phyloP scores from a whole-genome alignment of 768 basidiomycete species.

The Amanita thiersii region DNA sequence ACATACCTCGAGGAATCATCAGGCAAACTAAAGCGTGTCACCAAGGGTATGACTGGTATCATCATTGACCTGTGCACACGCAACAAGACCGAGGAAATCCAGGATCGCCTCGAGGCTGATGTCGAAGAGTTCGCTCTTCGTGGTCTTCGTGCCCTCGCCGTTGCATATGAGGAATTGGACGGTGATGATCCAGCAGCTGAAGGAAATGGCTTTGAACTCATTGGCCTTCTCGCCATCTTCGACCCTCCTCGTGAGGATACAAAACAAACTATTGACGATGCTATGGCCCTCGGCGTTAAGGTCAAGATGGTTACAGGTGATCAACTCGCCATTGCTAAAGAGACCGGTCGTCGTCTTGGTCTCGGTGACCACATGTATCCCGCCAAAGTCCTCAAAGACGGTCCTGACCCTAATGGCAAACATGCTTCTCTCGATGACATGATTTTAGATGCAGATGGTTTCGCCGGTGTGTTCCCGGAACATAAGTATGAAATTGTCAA shows the following conservation, averaged over 20 bases:
- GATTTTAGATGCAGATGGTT: constrained; percentile 99
- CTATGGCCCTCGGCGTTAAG: constrained; percentile 88
- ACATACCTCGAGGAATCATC: constrained; percentile 91
- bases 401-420: constrained; percentile 81
- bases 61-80: constrained; percentile 96
- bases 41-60: constrained; percentile 99
- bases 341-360: constrained; percentile 96
- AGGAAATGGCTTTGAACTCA: constrained; percentile 95
- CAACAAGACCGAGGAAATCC: constrained; percentile 92
- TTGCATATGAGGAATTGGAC: constrained; percentile 90
- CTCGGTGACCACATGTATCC: constrained; percentile 99
- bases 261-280: constrained; percentile 98
- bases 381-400: constrained; percentile 97
- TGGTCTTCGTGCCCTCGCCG: constrained; percentile 96
- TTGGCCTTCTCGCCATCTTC: constrained; percentile 95
- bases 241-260: constrained; percentile 97
- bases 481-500: constrained; percentile 99
- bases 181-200: constrained; percentile 76
- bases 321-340: constrained; percentile 99
- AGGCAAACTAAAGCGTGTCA: constrained; percentile 97
- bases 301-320: constrained; percentile 99
- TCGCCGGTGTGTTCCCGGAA: constrained; percentile 98
- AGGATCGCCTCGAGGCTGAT: constrained; percentile 87
- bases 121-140: constrained; percentile 94
- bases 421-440: constrained; percentile 87